Conservation (phyloP, 2,329 filamentous ascomycete species). For the Epichloe glyceriae region DNA sequence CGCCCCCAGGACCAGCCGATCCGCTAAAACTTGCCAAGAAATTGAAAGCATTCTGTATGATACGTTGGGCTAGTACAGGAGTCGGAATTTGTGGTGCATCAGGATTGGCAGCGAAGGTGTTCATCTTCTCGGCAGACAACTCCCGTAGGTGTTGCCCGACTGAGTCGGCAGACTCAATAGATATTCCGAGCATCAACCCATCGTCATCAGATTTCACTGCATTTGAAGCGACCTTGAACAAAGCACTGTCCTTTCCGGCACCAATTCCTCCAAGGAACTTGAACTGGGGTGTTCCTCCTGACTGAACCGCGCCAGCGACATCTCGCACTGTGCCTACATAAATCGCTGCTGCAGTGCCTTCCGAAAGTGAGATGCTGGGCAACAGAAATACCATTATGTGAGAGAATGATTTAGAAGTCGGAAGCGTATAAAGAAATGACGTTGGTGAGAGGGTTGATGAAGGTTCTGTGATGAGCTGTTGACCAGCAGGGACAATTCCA, state of each 20-base stretch:
- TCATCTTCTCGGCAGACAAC: slow-evolving; percentile 27
- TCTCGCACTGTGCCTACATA: slow-evolving; percentile 54
- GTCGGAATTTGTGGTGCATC: slow-evolving; percentile 41
- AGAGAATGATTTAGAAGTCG: slow-evolving; percentile 44
- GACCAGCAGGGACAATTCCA: slow-evolving; percentile 48
- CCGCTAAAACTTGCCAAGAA: slow-evolving; percentile 81
- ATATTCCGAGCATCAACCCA: slow-evolving; percentile 66
- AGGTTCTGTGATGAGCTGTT: slow-evolving; percentile 41
- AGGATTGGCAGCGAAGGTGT: background rate
- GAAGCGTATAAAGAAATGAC: slow-evolving; percentile 43
- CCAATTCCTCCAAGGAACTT: slow-evolving; percentile 81
- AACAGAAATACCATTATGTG: slow-evolving; percentile 86
- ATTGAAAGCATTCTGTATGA: slow-evolving; percentile 96
- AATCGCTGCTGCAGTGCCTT: slow-evolving; percentile 71
- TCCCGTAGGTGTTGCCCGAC: slow-evolving; percentile 58
- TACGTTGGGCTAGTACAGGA: slow-evolving; percentile 72
- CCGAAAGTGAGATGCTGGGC: slow-evolving; percentile 61
- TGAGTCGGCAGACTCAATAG: slow-evolving; percentile 61
- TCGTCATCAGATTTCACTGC: slow-evolving; percentile 14
- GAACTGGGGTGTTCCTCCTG: slow-evolving; percentile 45
- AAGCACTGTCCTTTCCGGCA: slow-evolving; percentile 78
- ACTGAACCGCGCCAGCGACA: slow-evolving; percentile 24
- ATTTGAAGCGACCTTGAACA: slow-evolving; percentile 58
- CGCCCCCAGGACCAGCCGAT: slow-evolving; percentile 43
- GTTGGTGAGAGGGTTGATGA: slow-evolving; percentile 38